phyloP scores from a whole-genome alignment of 139 green algal species.

The Micractinium conductrix region DNA sequence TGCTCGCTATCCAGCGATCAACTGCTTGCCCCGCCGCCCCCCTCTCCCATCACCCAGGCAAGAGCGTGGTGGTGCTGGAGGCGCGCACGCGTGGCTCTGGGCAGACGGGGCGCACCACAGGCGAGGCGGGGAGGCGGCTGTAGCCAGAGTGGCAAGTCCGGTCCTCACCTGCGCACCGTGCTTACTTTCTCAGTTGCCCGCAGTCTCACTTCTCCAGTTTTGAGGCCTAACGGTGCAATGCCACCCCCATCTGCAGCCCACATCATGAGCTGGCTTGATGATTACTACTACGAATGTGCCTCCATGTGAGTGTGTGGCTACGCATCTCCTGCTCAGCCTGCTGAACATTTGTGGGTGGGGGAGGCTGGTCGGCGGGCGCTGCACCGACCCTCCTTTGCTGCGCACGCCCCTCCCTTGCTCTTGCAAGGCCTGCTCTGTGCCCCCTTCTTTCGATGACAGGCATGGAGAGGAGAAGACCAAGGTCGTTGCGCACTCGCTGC shows the following conservation, averaged over 20 bases:
- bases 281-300: conserved; percentile 4
- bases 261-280: conserved; percentile 59
- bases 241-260: conserved; percentile 40
- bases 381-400: neutral
- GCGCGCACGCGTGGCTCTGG: conserved; percentile 53
- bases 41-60: conserved; percentile 44
- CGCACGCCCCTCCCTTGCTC: neutral
- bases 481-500: conserved; percentile 59
- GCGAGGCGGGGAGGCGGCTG: too few relatives aligned
- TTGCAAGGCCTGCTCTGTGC: neutral
- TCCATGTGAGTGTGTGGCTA: neutral
- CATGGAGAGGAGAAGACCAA: conserved; percentile 54
- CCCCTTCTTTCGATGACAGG: conserved; percentile 40
- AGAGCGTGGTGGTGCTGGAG: conserved; percentile 75
- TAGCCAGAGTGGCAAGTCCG: too few relatives aligned
- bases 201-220: too few relatives aligned
- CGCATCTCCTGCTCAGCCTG: too few relatives aligned
- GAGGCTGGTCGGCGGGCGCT: too few relatives aligned
- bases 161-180: too few relatives aligned
- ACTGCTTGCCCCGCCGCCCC: neutral
- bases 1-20: neutral
- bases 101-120: conserved; percentile 68
- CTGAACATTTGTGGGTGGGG: too few relatives aligned
- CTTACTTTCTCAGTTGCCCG: too few relatives aligned
- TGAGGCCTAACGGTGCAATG: too few relatives aligned